phyloP scores from a whole-genome alignment of 345 rosid genomes.

The Pugionium dolabratum region DNA sequence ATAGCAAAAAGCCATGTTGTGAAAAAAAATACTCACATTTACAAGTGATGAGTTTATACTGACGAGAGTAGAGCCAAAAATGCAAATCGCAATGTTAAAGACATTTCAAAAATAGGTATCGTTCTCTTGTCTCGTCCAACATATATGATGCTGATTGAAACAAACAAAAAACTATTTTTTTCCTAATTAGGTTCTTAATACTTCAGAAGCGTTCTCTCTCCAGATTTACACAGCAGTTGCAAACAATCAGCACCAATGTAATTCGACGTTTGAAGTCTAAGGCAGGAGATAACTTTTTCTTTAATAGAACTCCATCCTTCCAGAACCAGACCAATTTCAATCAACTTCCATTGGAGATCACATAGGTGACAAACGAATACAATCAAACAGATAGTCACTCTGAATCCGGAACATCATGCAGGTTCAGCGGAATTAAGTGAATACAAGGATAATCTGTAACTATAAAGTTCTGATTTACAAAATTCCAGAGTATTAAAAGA shows the following conservation, averaged over 20 bases:
- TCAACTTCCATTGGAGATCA: neutral
- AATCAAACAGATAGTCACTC: slow-evolving; percentile 11
- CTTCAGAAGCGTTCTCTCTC: slow-evolving; percentile 10
- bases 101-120: neutral
- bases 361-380: neutral
- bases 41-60: slow-evolving; percentile 3
- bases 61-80: neutral
- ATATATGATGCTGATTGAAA: neutral
- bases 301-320: neutral
- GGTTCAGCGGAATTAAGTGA: neutral
- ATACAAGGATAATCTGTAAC: neutral
- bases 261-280: neutral
- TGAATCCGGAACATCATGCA: neutral
- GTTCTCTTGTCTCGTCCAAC: slow-evolving; percentile 17
- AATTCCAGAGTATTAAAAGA: neutral
- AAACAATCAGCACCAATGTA: neutral
- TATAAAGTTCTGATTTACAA: neutral
- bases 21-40: neutral
- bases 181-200: slow-evolving; percentile 8
- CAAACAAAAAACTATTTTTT: neutral
- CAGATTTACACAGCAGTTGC: neutral
- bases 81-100: neutral
- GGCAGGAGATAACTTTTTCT: neutral
- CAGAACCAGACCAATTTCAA: neutral
- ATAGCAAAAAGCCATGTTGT: slow-evolving; percentile 26